A percentile compares a stretch with the other conserved stretches of the same genome.
These are phyloP conservation scores for Ocimum tenuiflorum DNA, from an alignment of 257 asterid species.

Conservation along the genomic window DNA sequence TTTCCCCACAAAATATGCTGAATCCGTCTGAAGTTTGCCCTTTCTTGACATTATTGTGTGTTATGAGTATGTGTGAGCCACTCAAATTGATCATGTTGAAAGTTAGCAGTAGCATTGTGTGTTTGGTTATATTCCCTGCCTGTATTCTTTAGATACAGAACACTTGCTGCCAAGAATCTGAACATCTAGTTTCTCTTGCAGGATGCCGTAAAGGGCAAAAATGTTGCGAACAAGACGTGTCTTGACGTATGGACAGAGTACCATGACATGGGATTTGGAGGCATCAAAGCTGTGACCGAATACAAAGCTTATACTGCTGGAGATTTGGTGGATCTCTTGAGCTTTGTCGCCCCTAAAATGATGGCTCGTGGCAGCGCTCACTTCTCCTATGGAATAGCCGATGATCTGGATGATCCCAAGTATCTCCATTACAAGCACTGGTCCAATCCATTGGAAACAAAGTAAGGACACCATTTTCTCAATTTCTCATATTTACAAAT, in stretches of 20 bases:
- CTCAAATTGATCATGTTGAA: no score
- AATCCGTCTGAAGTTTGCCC: no score
- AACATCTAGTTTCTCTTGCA: conserved; percentile 20
- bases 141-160: no score
- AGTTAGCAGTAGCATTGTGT: no score
- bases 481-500: no score
- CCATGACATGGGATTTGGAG: conserved; percentile 70
- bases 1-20: background rate
- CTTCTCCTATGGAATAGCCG: conserved; percentile 76
- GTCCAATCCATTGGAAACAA: conserved; percentile 91
- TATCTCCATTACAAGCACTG: conserved; percentile 67
- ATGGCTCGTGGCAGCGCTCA: conserved; percentile 77
- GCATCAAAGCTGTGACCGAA: conserved; percentile 59
- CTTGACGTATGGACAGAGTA: conserved; percentile 84
- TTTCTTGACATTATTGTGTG: no score
- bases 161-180: no score
- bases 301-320: conserved; percentile 68
- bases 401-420: conserved; percentile 69
- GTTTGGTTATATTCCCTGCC: no score
- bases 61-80: no score
- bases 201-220: conserved; percentile 72
- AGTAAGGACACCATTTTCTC: no score
- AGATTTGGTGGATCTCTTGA: conserved; percentile 53
- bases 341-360: conserved; percentile 72
- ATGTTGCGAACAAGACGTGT: conserved; percentile 46